These are phyloP conservation scores for Ustilaginoidea virens DNA, from an alignment of 2,329 filamentous ascomycete species.

Conservation along the genomic window DNA sequence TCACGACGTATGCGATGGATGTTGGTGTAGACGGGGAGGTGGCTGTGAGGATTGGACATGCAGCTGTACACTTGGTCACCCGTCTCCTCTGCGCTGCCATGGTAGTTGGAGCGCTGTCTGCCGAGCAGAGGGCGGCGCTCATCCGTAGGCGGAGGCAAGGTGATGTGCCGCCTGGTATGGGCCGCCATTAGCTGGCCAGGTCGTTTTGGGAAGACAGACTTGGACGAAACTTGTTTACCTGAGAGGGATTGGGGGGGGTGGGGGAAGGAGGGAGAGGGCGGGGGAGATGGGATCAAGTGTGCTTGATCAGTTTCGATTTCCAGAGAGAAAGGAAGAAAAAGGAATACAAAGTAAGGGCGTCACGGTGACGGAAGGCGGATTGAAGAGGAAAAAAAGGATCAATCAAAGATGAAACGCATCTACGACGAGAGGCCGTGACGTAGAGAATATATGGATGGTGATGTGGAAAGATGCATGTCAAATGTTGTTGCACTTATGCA, in stretches of 20 bases:
- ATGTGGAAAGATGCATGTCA: too few relatives aligned
- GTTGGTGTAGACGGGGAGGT: conserved; percentile 60
- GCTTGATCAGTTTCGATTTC: too few relatives aligned
- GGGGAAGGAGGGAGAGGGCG: background rate
- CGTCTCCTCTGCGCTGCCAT: conserved; percentile 13
- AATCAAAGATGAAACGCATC: too few relatives aligned
- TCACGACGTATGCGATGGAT: conserved; percentile 58
- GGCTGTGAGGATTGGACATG: conserved; percentile 40
- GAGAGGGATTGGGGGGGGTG: too few relatives aligned
- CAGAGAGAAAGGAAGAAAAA: too few relatives aligned
- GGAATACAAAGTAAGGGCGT: too few relatives aligned
- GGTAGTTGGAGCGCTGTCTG: conserved; percentile 14
- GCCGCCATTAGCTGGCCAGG: conserved; percentile 7
- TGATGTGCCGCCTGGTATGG: conserved; percentile 15
- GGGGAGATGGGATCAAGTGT: background rate
- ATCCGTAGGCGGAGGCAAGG: conserved; percentile 12
- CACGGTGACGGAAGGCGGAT: background rate
- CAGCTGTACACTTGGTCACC: conserved; percentile 32
- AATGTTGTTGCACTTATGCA: too few relatives aligned
- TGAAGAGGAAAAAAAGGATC: too few relatives aligned
- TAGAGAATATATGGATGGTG: too few relatives aligned
- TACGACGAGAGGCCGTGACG: too few relatives aligned
- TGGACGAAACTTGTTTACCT: too few relatives aligned
- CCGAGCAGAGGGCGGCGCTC: conserved; percentile 21
- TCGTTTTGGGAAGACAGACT: background rate